Evolutionary conservation across 2,329 filamentous ascomycete genomes (phyloP).

Genomic region (Pseudodiploospora longispora): DNA sequence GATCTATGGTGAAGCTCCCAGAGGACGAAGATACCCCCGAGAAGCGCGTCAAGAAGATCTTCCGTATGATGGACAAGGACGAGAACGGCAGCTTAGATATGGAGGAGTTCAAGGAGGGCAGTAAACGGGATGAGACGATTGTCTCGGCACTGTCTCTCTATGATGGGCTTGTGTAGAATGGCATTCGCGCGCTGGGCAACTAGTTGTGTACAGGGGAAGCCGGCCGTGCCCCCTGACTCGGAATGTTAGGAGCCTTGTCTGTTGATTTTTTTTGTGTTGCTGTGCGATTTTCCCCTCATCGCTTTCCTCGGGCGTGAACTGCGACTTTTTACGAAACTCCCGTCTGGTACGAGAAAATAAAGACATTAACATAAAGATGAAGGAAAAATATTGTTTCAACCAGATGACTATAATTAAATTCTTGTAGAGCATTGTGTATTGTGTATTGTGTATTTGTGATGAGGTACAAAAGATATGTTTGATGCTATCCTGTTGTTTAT

Average conservation of each 20-base stretch:
- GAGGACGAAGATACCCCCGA: conserved; percentile 98
- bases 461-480: too few species aligned
- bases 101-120: conserved; percentile 98
- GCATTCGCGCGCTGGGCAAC: not conserved
- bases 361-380: not conserved
- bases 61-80: conserved; percentile 99
- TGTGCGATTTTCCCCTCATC: not conserved
- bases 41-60: conserved; percentile 97
- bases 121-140: conserved; percentile 97
- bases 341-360: not conserved
- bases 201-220: not conserved
- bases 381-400: not conserved
- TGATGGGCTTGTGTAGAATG: conserved; percentile 73
- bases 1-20: conserved; percentile 97
- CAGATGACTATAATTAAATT: too few species aligned
- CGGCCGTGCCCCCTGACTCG: not conserved
- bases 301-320: too few species aligned
- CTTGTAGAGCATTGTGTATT: too few species aligned
- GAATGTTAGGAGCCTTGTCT: conserved; percentile 1
- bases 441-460: too few species aligned
- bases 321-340: too few species aligned
- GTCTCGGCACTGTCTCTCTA: conserved; percentile 95
- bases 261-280: conserved; percentile 2
- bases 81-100: conserved; percentile 96
- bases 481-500: too few species aligned